Base-by-base conservation (phyloP, 257 asterid species). In the Rehmannia glutinosa region DNA sequence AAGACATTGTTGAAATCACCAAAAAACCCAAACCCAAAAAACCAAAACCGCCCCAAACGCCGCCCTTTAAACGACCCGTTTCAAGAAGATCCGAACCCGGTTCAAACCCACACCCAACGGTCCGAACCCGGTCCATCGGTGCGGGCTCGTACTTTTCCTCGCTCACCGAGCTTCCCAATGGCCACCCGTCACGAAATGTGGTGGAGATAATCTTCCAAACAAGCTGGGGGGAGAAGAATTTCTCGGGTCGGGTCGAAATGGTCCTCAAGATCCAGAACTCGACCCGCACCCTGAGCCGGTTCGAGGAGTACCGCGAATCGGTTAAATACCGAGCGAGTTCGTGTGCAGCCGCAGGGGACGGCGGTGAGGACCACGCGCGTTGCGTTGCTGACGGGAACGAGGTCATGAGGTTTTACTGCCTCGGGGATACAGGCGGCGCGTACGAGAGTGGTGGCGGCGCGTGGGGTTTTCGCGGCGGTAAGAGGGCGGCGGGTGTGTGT, bases 341-440 rank as follows among this genome's bases (percentile, higher is more conserved):
- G n/a, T n/a, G n/a, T n/a, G n/a, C 10, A 36, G 36, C 20, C 3
- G 80, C 75, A 12, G 35, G 25, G 0, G 77, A 64, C 1, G 77
- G 73, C 25, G 59, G 77, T 1, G 96, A 83, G 49, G 97, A 87
- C 80, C 87, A 82, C 83, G 92, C 75, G 45, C 92, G 99, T 12
- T 91, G 96, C 71, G 59, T 82, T 1, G 99, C 99, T 9, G 99
- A 94, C 51, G 99, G 99, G 70, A 94, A 94, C 25, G 99, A 94
- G 78, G 84, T 91, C 21, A 86, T 91, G 99, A 81, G 96, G 80
- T 94, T 94, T 55, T 75, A 76, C 51, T 85, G 97, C 68, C 77
- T 94, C 7, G 97, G 99, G 0, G 81, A 87, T 23, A 72, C 89
- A 1, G 75, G 84, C 66, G 92, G 89, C 61, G 85, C 91, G 81